Base-by-base conservation (phyloP, 2,329 filamentous ascomycete genomes). In the Hymenoscyphus infarciens region DNA sequence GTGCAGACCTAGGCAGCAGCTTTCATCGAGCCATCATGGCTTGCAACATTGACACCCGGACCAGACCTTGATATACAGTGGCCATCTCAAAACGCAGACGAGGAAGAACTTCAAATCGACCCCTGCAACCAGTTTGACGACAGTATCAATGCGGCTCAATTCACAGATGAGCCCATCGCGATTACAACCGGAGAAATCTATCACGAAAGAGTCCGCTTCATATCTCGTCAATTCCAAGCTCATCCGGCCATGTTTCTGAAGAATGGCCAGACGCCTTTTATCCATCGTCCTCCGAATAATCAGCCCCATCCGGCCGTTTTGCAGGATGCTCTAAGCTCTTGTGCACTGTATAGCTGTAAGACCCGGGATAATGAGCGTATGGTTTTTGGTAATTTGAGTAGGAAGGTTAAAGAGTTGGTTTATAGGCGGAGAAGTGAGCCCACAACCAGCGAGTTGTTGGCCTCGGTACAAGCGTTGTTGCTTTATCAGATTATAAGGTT, bases 401-500 rank as follows among this genome's bases (percentile, higher is more conserved):
- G 29, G 6, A 57, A 39, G 33, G 35, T 35, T 15, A 31, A 16
- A n/a, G 19, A 57, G n/a, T 39, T 57, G 35, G 31, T 25, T 13
- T 31, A 35, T 57, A 19, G n/a, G 22, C n/a, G 35, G 22, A 25
- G 56, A 22, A 25, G n/a, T 15, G n/a, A 25, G 27, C 8, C 22
- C 13, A 22, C n/a, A 16, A 13, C 56, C 3, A 25, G 16, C 16
- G 31, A 57, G 7, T 38, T 57, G 10, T 35, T 57, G 16, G 35
- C 56, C 22, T 57, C 31, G 15, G 19, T 35, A 27, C 56, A 57
- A 27, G 56, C 56, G 2, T 38, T 57, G 29, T 19, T 57, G 13
- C 56, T 57, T 16, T 57, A 57, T 57, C 56, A 57, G 25, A 57
- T 57, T 27, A 38, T 57, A 11, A 31, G 33, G 35, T n/a, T 57